Evolutionary conservation across 352 stramenopile species (phyloP).

Genomic region (Peronospora farinosa): DNA sequence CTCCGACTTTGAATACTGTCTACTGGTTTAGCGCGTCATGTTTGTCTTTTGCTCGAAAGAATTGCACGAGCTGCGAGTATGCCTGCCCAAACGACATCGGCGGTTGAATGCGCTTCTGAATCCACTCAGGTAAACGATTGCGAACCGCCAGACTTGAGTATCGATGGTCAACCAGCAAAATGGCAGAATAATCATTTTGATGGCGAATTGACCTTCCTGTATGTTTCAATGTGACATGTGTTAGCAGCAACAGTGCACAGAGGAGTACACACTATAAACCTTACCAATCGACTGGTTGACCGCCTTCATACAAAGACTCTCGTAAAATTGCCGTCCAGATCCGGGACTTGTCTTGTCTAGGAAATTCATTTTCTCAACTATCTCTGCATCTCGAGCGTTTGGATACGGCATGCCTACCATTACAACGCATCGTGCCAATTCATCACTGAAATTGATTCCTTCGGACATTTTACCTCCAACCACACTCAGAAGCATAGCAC

Average conservation of each 20-base stretch:
- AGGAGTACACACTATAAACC: slow-evolving; percentile 5
- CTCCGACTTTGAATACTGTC: slow-evolving; percentile 6
- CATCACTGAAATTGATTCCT: slow-evolving; percentile 99
- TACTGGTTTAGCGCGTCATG: slow-evolving; percentile 4
- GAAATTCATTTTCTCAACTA: slow-evolving; percentile 96
- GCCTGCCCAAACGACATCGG: slow-evolving; percentile 56
- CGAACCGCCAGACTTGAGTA: slow-evolving; percentile 78
- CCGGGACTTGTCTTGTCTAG: slow-evolving; percentile 63
- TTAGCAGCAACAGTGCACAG: slow-evolving; percentile 8
- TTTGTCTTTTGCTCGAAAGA: slow-evolving; percentile 55
- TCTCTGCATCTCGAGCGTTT: slow-evolving; percentile 92
- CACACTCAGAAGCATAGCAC: slow-evolving; percentile 92
- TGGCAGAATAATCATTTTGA: slow-evolving; percentile 94
- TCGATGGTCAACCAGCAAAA: slow-evolving; percentile 93
- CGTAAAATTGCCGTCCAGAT: slow-evolving; percentile 90
- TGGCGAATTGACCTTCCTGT: slow-evolving; percentile 94
- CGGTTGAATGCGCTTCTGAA: slow-evolving; percentile 67
- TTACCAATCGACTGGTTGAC: slow-evolving; percentile 99
- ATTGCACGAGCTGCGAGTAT: slow-evolving; percentile 73
- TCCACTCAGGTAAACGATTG: slow-evolving; percentile 71
- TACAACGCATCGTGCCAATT: slow-evolving; percentile 94
- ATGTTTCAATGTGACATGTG: slow-evolving; percentile 1
- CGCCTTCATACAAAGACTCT: slow-evolving; percentile 97
- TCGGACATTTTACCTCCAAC: slow-evolving; percentile 99
- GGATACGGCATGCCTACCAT: slow-evolving; percentile 98